Conservation (phyloP, 805 yeast genomes). For the Blastobotrys muscicola region DNA sequence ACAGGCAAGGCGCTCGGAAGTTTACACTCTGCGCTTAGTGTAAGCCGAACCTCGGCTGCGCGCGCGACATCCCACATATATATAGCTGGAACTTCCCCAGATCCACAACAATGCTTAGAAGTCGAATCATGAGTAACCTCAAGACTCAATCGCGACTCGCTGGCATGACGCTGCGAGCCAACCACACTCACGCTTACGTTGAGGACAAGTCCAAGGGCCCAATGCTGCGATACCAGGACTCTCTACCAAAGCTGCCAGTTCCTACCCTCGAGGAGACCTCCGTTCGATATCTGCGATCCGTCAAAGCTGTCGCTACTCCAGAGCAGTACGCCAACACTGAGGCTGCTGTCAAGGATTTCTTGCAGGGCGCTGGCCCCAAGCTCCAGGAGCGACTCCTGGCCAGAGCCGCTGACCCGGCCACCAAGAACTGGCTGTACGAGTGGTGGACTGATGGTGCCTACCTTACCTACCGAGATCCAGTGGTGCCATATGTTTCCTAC, state of each 20-base stretch:
- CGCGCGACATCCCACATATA: too few relatives aligned
- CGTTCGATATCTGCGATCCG: slow-evolving; percentile 55
- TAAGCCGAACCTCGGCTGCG: too few relatives aligned
- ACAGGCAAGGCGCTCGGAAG: too few relatives aligned
- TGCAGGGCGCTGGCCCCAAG: slow-evolving; percentile 45
- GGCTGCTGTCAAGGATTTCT: slow-evolving; percentile 54
- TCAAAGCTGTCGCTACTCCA: slow-evolving; percentile 53
- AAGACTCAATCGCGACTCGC: neutral
- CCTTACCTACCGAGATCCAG: slow-evolving; percentile 83
- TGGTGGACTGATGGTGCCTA: slow-evolving; percentile 96
- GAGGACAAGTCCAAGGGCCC: slow-evolving; percentile 45
- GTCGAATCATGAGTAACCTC: slow-evolving; percentile 1
- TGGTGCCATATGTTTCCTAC: slow-evolving; percentile 90
- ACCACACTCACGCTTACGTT: slow-evolving; percentile 28
- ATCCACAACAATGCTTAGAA: slow-evolving; percentile 7
- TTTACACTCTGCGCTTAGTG: too few relatives aligned
- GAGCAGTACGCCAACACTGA: slow-evolving; percentile 46
- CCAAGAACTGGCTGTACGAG: slow-evolving; percentile 79
- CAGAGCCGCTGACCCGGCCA: slow-evolving; percentile 44
- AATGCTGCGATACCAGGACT: slow-evolving; percentile 60
- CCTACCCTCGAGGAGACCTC: slow-evolving; percentile 71
- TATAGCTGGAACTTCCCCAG: neutral
- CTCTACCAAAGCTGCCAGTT: slow-evolving; percentile 78
- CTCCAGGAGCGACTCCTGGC: slow-evolving; percentile 58
- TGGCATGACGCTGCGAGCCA: slow-evolving; percentile 10